Evolutionary conservation across 805 yeast genomes (phyloP).

Genomic region (Saturnispora serradocipensis): DNA sequence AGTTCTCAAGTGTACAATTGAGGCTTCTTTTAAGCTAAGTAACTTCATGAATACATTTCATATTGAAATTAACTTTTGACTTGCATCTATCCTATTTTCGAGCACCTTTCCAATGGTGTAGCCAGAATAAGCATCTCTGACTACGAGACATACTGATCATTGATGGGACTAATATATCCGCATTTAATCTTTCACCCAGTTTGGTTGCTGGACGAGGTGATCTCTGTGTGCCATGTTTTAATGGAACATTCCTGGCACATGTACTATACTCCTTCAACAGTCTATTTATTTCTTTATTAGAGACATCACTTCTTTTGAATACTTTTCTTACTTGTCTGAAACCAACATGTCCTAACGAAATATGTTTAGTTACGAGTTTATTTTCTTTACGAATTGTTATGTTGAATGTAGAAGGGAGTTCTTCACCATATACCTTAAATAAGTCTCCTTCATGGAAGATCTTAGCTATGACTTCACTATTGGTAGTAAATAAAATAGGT

Average conservation of each 20-base stretch:
- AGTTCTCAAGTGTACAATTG: background rate
- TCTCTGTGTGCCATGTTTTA: background rate
- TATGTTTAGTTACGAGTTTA: background rate
- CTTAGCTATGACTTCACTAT: background rate
- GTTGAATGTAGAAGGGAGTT: background rate
- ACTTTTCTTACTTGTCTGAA: background rate
- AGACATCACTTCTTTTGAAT: background rate
- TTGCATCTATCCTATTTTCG: background rate
- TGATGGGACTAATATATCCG: background rate
- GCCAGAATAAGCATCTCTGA: background rate
- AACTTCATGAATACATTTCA: background rate
- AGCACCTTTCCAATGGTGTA: background rate
- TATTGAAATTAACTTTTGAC: background rate
- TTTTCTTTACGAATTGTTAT: background rate
- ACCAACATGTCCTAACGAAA: background rate
- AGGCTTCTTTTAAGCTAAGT: background rate
- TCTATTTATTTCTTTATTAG: conserved; percentile 1
- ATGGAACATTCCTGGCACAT: background rate
- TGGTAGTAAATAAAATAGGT: background rate
- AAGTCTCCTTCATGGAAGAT: background rate
- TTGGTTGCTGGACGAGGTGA: background rate
- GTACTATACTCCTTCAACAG: background rate
- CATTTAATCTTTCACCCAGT: background rate
- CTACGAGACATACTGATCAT: background rate
- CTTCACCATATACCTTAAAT: background rate